These are phyloP conservation scores for Aureobasidium namibiae DNA, from an alignment of 2,329 filamentous ascomycete genomes.

Conservation along the genomic window DNA sequence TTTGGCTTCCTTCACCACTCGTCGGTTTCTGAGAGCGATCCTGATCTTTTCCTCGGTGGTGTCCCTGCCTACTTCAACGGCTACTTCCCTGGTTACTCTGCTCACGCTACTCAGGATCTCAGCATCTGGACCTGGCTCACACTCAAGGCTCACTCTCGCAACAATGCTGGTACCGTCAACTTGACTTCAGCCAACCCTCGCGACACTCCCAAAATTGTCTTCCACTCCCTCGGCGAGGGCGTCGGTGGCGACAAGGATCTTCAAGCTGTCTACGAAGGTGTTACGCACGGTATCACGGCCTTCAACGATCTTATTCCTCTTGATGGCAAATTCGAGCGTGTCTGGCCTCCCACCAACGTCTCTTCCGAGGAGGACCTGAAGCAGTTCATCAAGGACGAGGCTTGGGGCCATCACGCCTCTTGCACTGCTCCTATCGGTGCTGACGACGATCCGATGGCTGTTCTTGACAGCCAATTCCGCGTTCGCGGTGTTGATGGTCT, in stretches of 20 bases:
- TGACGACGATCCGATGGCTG: conserved; percentile 45
- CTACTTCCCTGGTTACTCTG: conserved; percentile 48
- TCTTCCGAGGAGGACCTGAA: conserved; percentile 37
- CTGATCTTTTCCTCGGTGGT: conserved; percentile 49
- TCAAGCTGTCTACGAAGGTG: conserved; percentile 46
- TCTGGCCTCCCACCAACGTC: conserved; percentile 36
- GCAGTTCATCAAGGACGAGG: conserved; percentile 41
- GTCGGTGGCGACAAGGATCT: conserved; percentile 36
- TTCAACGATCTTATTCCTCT: conserved; percentile 30
- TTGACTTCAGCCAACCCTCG: conserved; percentile 55
- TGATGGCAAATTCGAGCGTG: conserved; percentile 35
- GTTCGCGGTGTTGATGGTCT: conserved; percentile 49
- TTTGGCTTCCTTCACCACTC: conserved; percentile 38
- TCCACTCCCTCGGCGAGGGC: conserved; percentile 50
- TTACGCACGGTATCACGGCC: conserved; percentile 42
- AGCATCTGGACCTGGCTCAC: conserved; percentile 43
- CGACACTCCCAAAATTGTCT: conserved; percentile 54
- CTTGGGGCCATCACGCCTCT: conserved; percentile 52
- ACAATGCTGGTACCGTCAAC: conserved; percentile 52
- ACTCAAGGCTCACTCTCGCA: conserved; percentile 57
- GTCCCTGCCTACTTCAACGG: conserved; percentile 47
- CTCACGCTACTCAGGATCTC: conserved; percentile 35
- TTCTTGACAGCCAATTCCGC: conserved; percentile 48
- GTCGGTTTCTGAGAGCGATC: conserved; percentile 34
- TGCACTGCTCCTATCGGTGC: conserved; percentile 49